Evolutionary conservation across 768 basidiomycete genomes (phyloP).

Genomic region (Rhodotorula graminis): DNA sequence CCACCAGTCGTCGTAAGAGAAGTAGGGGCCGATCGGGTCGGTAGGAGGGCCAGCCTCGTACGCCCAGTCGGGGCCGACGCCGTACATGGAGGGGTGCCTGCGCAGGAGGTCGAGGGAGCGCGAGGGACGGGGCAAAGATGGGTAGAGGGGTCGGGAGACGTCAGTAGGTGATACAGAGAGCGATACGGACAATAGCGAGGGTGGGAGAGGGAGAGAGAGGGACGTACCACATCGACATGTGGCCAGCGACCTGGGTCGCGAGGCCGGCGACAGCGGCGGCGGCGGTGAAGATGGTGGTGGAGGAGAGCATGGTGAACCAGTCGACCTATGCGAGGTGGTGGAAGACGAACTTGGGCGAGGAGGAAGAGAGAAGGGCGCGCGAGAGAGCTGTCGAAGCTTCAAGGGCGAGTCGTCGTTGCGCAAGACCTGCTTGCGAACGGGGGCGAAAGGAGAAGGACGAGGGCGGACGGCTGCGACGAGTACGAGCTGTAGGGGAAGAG

Average conservation of each 20-base stretch:
- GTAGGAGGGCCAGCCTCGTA: conserved; percentile 1
- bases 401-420: neutral
- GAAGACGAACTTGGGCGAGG: neutral
- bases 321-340: neutral
- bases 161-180: too few species aligned
- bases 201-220: too few species aligned
- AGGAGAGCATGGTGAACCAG: neutral
- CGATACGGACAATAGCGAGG: too few species aligned
- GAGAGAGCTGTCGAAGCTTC: neutral
- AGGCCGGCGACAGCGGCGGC: neutral
- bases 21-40: conserved; percentile 6
- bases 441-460: neutral
- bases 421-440: neutral
- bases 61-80: conserved; percentile 13
- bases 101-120: neutral
- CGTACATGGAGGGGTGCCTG: conserved; percentile 26
- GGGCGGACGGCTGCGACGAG: neutral
- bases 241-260: neutral
- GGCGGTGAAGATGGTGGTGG: neutral
- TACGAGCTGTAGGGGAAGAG: neutral
- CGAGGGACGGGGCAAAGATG: neutral
- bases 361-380: neutral
- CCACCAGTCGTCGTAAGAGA: conserved; percentile 27
- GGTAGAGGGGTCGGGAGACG: neutral
- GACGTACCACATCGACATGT: conserved; percentile 7